Conservation (phyloP, 2,329 filamentous ascomycete genomes). For the Apiospora rasikravindrae region DNA sequence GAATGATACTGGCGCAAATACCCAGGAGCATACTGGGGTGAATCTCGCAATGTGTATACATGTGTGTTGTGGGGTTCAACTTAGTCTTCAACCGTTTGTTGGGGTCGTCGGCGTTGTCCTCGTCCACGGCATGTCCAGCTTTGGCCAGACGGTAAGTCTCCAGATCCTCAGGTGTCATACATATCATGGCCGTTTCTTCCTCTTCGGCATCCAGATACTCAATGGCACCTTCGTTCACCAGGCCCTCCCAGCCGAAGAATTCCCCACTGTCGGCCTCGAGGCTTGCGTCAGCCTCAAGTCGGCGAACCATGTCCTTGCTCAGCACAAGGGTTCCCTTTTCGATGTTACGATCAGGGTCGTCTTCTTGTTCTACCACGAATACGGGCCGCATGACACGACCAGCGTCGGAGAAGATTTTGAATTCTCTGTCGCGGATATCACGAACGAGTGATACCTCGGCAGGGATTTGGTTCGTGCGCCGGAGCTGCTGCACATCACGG, state of each 20-base stretch:
- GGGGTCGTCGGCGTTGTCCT: constrained; percentile 69
- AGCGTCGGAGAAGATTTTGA: constrained; percentile 98
- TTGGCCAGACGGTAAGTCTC: constrained; percentile 77
- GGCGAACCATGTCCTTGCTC: constrained; percentile 79
- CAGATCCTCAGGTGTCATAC: constrained; percentile 96
- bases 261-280: constrained; percentile 62
- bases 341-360: constrained; percentile 66
- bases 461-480: constrained; percentile 82
- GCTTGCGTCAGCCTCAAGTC: constrained; percentile 75
- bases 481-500: constrained; percentile 75
- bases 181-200: constrained; percentile 98
- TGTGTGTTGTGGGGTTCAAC: constrained; percentile 85
- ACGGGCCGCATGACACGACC: constrained; percentile 93
- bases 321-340: constrained; percentile 76
- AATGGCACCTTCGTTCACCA: constrained; percentile 83
- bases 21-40: constrained; percentile 99
- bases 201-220: constrained; percentile 98
- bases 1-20: constrained; percentile 98
- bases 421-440: constrained; percentile 95
- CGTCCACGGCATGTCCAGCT: constrained; percentile 65
- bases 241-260: constrained; percentile 86
- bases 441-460: constrained; percentile 94
- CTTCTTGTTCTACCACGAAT: constrained; percentile 91
- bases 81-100: constrained; percentile 88
- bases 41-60: constrained; percentile 98